phyloP scores from a whole-genome alignment of 164 flowering plant genomes.

The Aristolochia fimbriata region DNA sequence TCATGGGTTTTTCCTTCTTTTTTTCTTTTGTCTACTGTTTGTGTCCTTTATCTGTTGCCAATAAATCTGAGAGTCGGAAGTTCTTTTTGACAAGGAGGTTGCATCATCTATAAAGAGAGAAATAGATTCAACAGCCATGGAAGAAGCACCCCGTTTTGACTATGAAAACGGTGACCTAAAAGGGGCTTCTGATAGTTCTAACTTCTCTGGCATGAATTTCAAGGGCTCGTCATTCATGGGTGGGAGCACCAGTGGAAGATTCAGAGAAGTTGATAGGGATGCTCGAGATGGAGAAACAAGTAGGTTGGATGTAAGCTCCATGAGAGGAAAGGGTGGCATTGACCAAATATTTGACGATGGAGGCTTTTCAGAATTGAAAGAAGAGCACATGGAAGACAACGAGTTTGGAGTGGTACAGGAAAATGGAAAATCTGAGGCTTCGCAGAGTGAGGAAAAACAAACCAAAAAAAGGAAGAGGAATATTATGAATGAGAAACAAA shows the following conservation, averaged over 20 bases:
- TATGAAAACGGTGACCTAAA: conserved; percentile 24
- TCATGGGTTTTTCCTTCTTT: neutral
- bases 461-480: conserved; percentile 75
- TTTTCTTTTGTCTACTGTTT: neutral
- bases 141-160: conserved; percentile 25
- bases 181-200: conserved; percentile 38
- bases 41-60: too few species aligned
- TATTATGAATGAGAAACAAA: conserved; percentile 81
- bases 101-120: conserved; percentile 22
- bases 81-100: conserved; percentile 34
- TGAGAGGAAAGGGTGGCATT: conserved; percentile 32
- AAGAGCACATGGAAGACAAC: conserved; percentile 26
- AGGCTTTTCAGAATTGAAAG: conserved; percentile 19
- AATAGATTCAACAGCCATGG: conserved; percentile 8
- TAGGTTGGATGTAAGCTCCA: conserved; percentile 58
- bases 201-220: conserved; percentile 7
- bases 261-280: conserved; percentile 42
- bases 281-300: conserved; percentile 48
- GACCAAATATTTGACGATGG: conserved; percentile 28
- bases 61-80: conserved; percentile 1
- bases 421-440: conserved; percentile 40
- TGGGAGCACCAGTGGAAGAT: conserved; percentile 18
- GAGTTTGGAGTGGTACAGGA: conserved; percentile 24
- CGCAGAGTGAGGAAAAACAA: conserved; percentile 48
- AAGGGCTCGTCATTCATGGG: too few species aligned